Conservation (phyloP, 345 rosid species). For the Citrus cavaleriei region DNA sequence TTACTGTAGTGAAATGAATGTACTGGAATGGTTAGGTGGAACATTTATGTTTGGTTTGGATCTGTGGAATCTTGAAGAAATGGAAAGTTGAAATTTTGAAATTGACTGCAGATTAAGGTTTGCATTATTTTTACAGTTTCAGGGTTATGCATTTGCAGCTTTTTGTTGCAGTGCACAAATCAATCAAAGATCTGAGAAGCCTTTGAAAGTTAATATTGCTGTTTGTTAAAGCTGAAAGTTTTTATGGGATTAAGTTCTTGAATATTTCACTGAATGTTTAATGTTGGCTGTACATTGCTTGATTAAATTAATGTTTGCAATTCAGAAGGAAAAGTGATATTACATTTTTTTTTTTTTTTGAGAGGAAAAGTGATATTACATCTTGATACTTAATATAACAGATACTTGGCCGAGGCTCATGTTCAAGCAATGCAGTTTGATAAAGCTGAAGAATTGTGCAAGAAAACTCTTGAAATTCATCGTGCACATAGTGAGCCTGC, state of each 20-base stretch:
- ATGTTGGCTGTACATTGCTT: background rate
- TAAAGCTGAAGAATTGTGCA: conserved; percentile 91
- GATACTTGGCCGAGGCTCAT: conserved; percentile 96
- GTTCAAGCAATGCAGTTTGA: conserved; percentile 99
- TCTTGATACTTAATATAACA: conserved; percentile 25
- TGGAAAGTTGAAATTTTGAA: background rate
- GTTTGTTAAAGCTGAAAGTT: background rate
- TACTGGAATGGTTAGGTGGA: background rate
- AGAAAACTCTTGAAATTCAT: conserved; percentile 92
- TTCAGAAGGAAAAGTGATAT: background rate
- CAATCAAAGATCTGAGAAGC: background rate
- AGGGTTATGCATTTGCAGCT: background rate
- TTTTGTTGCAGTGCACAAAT: background rate
- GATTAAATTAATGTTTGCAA: background rate
- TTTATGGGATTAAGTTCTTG: background rate
- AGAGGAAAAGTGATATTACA: no score
- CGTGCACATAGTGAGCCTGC: conserved; percentile 97
- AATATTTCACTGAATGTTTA: background rate
- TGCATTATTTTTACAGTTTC: background rate
- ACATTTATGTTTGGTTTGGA: background rate
- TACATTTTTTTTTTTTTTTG: background rate
- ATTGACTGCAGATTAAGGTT: background rate
- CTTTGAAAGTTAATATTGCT: background rate
- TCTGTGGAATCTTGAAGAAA: background rate
- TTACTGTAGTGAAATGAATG: background rate